These are phyloP conservation scores for Penicillium macrosclerotiorum DNA, from an alignment of 495 filamentous ascomycete species.

Conservation along the genomic window DNA sequence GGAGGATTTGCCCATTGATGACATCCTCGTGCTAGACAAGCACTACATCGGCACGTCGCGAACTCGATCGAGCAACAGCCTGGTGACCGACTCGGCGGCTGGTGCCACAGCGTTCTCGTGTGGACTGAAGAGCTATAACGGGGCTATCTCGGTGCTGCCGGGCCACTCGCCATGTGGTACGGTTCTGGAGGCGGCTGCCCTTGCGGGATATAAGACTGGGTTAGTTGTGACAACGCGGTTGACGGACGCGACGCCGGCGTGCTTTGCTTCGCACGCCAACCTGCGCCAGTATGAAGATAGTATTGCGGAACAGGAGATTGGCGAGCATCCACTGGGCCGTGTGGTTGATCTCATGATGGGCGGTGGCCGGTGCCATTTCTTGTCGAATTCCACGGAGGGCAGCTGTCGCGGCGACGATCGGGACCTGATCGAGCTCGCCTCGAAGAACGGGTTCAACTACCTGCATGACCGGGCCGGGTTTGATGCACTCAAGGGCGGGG, in stretches of 20 bases:
- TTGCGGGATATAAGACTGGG: conserved; percentile 87
- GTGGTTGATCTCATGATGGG: conserved; percentile 90
- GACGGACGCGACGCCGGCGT: conserved; percentile 96
- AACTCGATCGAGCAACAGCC: conserved; percentile 73
- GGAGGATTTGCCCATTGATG: conserved; percentile 63
- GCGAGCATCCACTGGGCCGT: conserved; percentile 79
- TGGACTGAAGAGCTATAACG: conserved; percentile 89
- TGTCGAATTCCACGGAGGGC: conserved; percentile 71
- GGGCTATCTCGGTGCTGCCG: conserved; percentile 85
- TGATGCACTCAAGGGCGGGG: conserved; percentile 69
- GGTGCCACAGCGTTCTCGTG: conserved; percentile 96
- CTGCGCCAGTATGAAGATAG: conserved; percentile 76
- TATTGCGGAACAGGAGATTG: conserved; percentile 89
- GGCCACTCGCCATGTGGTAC: conserved; percentile 86
- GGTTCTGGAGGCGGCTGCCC: conserved; percentile 90
- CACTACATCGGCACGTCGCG: conserved; percentile 87
- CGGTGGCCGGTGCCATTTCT: conserved; percentile 89
- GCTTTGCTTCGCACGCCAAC: conserved; percentile 88
- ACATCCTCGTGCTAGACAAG: conserved; percentile 75
- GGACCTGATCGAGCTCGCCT: conserved; percentile 65
- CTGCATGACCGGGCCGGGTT: conserved; percentile 71
- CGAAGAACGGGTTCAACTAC: conserved; percentile 78
- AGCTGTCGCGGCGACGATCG: conserved; percentile 76
- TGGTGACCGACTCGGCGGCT: conserved; percentile 93
- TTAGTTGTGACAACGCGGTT: conserved; percentile 93